These are phyloP conservation scores for Diplocarpon rosae DNA, from an alignment of 2,329 filamentous ascomycete genomes.

Conservation along the genomic window DNA sequence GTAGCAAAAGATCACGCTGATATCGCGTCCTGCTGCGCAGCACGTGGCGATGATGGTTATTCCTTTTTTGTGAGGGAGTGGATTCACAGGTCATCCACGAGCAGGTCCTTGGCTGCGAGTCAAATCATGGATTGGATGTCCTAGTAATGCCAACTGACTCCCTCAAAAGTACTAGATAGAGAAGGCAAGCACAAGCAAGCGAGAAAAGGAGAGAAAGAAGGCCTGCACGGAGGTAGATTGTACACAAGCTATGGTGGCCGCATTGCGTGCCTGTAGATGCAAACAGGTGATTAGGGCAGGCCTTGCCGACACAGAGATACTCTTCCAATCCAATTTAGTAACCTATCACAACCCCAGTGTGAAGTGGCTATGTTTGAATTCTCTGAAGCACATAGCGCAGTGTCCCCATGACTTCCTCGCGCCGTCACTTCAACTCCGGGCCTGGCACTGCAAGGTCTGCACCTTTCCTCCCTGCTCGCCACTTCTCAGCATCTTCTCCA, in stretches of 20 bases:
- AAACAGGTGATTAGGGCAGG: too few species aligned
- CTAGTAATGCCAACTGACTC: background rate
- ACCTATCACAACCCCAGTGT: too few species aligned
- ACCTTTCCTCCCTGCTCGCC: constrained; percentile 7
- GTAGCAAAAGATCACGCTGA: background rate
- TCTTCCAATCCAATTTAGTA: too few species aligned
- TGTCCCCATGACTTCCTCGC: background rate
- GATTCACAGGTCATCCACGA: background rate
- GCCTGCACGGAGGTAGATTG: background rate
- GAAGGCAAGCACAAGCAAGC: background rate
- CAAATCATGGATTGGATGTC: background rate
- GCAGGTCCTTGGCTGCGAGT: background rate
- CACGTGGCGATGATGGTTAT: background rate
- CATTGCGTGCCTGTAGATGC: too few species aligned
- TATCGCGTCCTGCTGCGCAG: background rate
- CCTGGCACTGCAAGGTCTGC: constrained; percentile 4
- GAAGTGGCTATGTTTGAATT: background rate
- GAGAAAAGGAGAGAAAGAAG: background rate
- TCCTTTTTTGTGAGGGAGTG: background rate
- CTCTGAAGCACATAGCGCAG: background rate
- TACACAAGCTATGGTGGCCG: too few species aligned
- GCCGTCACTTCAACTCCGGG: background rate
- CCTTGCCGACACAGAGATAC: too few species aligned
- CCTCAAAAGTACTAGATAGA: background rate
- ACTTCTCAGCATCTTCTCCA: constrained; percentile 10